These are phyloP conservation scores for Neurospora sublineolata DNA, from an alignment of 495 filamentous ascomycete species.

Conservation along the genomic window DNA sequence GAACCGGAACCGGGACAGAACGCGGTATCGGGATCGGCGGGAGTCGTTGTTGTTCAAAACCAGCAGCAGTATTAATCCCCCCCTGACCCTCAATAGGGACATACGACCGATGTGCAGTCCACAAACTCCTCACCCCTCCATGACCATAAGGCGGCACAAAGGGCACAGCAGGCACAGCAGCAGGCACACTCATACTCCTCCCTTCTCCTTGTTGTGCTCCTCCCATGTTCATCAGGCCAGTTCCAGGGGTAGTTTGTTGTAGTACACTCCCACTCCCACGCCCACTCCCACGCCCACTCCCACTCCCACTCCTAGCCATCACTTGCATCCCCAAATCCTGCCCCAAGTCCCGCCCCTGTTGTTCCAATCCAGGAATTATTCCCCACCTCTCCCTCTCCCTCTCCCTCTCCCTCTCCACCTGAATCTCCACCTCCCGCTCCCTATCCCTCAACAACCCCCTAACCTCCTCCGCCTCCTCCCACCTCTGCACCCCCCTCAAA, in stretches of 20 bases:
- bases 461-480: slow-evolving; percentile 13
- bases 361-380: background rate
- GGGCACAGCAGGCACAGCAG: no score
- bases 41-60: background rate
- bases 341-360: background rate
- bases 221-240: background rate
- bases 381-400: background rate
- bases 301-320: background rate
- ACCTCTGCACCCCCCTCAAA: slow-evolving; percentile 8
- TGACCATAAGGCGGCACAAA: background rate
- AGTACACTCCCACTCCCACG: background rate
- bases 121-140: background rate
- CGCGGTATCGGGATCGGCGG: background rate
- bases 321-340: background rate
- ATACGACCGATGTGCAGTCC: background rate
- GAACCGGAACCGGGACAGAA: background rate
- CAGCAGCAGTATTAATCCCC: background rate
- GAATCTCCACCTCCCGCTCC: background rate
- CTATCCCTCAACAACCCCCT: background rate
- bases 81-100: background rate
- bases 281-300: background rate
- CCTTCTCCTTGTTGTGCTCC: no score
- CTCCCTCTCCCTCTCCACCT: background rate
- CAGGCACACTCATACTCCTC: background rate
- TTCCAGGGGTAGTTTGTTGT: background rate